Conservation (phyloP, 129 eudicot species). For the Tagetes patula region DNA sequence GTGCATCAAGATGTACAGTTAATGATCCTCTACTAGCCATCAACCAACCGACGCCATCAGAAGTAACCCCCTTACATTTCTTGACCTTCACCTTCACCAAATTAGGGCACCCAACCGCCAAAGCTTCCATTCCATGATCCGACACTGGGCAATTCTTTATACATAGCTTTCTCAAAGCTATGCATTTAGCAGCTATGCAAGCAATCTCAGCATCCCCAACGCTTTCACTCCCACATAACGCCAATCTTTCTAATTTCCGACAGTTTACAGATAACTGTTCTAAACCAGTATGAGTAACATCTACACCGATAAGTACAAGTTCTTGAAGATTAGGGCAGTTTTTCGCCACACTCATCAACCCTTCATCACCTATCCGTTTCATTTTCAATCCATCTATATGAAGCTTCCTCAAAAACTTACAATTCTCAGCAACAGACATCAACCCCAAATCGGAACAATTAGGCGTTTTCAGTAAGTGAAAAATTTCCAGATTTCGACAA, state of each 20-base stretch:
- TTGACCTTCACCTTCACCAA: slow-evolving; percentile 79
- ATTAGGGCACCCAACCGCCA: slow-evolving; percentile 77
- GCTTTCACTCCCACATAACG: slow-evolving; percentile 70
- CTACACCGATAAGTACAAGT: slow-evolving; percentile 62
- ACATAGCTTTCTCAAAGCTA: slow-evolving; percentile 67
- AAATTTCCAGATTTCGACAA: slow-evolving; percentile 50
- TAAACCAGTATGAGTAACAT: slow-evolving; percentile 52
- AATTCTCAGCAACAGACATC: slow-evolving; percentile 44
- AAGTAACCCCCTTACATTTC: slow-evolving; percentile 70
- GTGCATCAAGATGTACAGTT: slow-evolving; percentile 59
- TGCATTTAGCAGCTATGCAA: slow-evolving; percentile 69
- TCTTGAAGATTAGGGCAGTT: slow-evolving; percentile 62
- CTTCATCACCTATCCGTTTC: slow-evolving; percentile 60
- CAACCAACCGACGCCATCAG: slow-evolving; percentile 59
- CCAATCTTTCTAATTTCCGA: slow-evolving; percentile 56
- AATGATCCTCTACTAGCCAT: slow-evolving; percentile 50
- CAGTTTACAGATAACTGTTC: slow-evolving; percentile 53
- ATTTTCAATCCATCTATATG: slow-evolving; percentile 84
- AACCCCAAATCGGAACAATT: slow-evolving; percentile 66
- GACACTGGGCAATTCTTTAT: slow-evolving; percentile 76
- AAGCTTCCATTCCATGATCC: slow-evolving; percentile 70
- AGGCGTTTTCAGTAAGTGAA: slow-evolving; percentile 66
- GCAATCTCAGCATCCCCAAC: slow-evolving; percentile 68
- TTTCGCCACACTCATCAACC: slow-evolving; percentile 53
- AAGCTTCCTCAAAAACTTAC: slow-evolving; percentile 61